phyloP scores from a whole-genome alignment of 139 green algal species.

The Chlamydomonas schloesseri region DNA sequence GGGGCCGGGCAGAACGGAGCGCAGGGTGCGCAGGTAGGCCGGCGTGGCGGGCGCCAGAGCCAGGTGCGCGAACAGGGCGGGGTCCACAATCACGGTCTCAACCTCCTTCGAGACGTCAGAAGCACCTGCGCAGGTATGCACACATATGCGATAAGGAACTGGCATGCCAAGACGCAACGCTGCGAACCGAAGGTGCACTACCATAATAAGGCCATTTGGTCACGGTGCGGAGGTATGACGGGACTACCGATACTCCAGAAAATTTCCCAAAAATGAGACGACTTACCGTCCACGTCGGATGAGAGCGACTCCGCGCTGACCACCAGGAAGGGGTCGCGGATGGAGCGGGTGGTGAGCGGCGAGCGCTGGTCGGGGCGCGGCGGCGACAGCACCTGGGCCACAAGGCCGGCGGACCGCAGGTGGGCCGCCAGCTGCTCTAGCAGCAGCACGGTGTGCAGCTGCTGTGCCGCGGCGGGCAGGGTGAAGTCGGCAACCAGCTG shows the following conservation, averaged over 20 bases:
- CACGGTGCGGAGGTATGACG: no score
- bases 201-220: no score
- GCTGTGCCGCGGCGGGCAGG: no score
- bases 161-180: no score
- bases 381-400: background rate
- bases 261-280: no score
- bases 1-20: background rate
- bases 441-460: no score
- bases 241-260: no score
- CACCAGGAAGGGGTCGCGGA: constrained; percentile 17
- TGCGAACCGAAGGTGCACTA: no score
- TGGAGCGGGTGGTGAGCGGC: constrained; percentile 11
- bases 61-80: background rate
- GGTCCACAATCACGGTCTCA: constrained; percentile 11
- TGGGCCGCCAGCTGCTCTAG: background rate
- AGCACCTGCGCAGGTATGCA: no score
- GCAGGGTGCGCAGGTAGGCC: constrained; percentile 1
- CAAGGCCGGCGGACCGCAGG: background rate
- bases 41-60: constrained; percentile 3
- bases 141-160: no score
- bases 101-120: background rate
- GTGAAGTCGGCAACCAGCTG: background rate
- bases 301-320: background rate
- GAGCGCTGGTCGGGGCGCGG: background rate
- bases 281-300: no score